Evolutionary conservation across 148 eudicot genomes (phyloP).

Genomic region (Oxyria digyna): DNA sequence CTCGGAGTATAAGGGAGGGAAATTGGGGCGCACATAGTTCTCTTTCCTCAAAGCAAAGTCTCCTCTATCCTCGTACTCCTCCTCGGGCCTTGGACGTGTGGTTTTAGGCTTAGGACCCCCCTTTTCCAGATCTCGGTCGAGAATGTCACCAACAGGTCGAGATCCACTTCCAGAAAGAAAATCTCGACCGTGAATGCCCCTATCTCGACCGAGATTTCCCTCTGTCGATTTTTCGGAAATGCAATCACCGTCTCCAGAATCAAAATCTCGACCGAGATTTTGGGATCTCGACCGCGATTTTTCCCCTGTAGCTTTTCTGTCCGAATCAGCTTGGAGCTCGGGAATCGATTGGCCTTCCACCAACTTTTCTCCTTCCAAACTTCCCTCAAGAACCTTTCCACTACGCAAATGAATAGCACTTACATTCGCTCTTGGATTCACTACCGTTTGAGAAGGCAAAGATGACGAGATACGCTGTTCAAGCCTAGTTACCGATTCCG

Average conservation of each 20-base stretch:
- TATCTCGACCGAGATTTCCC: neutral
- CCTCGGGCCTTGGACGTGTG: too few relatives aligned
- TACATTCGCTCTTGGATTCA: neutral
- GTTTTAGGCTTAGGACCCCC: too few relatives aligned
- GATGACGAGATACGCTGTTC: too few relatives aligned
- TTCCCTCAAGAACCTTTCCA: neutral
- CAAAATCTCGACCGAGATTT: too few relatives aligned
- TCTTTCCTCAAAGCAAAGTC: neutral
- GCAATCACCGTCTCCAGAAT: too few relatives aligned
- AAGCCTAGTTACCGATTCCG: too few relatives aligned
- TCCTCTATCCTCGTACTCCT: neutral
- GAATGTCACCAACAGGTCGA: too few relatives aligned
- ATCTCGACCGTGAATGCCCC: too few relatives aligned
- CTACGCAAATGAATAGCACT: neutral
- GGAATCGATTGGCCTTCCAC: neutral
- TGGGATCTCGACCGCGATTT: neutral
- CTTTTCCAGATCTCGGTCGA: too few relatives aligned
- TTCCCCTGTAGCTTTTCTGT: neutral
- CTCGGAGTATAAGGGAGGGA: neutral
- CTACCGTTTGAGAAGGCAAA: neutral
- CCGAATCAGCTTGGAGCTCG: neutral
- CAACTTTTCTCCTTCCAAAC: too few relatives aligned
- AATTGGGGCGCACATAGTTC: neutral
- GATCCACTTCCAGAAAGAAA: too few relatives aligned
- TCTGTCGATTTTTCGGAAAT: neutral